phyloP scores from a whole-genome alignment of 75 land plant genomes.

The Ceratopteris richardii region DNA sequence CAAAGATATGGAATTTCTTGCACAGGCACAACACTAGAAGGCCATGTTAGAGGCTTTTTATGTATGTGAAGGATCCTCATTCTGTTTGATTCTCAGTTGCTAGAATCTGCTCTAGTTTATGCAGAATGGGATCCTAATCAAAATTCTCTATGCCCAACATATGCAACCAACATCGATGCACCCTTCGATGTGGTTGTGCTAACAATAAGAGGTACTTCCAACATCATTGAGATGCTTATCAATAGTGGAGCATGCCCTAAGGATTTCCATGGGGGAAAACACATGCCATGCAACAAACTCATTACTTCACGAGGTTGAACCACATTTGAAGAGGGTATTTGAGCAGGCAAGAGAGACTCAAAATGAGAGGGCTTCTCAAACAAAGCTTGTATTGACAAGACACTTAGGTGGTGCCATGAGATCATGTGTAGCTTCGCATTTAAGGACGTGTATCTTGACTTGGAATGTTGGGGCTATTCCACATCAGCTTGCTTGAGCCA shows the following conservation, averaged over 20 bases:
- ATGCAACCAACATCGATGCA: conserved; percentile 16
- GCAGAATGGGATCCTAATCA: conserved; percentile 28
- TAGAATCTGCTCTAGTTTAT: conserved; percentile 25
- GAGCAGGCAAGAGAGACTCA: conserved; percentile 9
- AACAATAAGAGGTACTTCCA: conserved; percentile 29
- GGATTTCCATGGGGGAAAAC: conserved; percentile 14
- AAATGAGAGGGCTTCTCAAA: not conserved
- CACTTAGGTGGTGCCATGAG: conserved; percentile 31
- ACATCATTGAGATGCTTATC: conserved; percentile 7
- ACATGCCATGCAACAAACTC: conserved; percentile 23
- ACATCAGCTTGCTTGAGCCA: conserved; percentile 24
- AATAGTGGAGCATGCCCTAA: conserved; percentile 26
- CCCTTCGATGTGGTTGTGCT: conserved; percentile 23
- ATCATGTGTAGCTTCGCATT: conserved; percentile 22
- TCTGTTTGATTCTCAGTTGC: conserved; percentile 24
- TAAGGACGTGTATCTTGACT: conserved; percentile 7
- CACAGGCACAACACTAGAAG: conserved; percentile 28
- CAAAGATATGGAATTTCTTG: conserved; percentile 12
- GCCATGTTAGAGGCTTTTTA: conserved; percentile 27
- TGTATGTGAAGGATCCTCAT: conserved; percentile 21
- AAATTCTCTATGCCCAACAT: conserved; percentile 26
- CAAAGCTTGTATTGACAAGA: conserved; percentile 23
- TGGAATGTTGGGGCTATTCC: conserved; percentile 29
- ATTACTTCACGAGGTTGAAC: conserved; percentile 14
- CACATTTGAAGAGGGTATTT: conserved; percentile 19